Evolutionary conservation across 257 asterid species (phyloP), one percentile per base, ranked within the genome.

Genomic region (Ehretia macrophylla): DNA sequence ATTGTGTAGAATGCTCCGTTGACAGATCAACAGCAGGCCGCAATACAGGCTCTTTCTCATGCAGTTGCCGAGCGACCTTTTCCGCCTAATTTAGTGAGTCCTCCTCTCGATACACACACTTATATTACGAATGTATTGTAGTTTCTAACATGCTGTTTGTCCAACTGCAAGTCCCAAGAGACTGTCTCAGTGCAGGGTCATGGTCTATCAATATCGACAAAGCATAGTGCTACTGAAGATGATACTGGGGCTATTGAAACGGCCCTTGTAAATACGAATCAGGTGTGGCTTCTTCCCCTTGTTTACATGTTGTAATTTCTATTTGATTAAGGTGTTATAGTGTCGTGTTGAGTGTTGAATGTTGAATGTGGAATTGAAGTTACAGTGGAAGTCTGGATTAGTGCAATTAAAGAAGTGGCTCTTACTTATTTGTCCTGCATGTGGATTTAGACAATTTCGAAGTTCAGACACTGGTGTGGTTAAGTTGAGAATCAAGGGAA

Each of bases 11-110:
- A 78, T 74, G 83, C 96, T 64, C 99, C 95, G 17, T 72, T 93
- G 90, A 89, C 97, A 44, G 96, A 89, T 78, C 94, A 89, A 71
- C 97, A 89, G 51, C 94, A 78, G 71, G 88, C 92, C 23, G 96
- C 99, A 55, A 70, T 93, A 60, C 82, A 76, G 65, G 95, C 95
- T 4, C 97, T 93, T 35, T 87, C 97, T 58, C 97, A 93, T 79
- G 96, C 92, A 51, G 97, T 89, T 76, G 84, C 95, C 11, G 96
- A 93, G 73, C 79, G 96, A 12, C 94, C 96, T 50, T 82, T 81
- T 73, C 97, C 99, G 12, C 58, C 84, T 32, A 87, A 79, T 76
- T 74, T 93, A 85, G 99, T 89, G 68, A 67, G 79, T 47, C 47
- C 58, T 68, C 39, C 55, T 37, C 57, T 48, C 38, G 8, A 55